phyloP scores from a whole-genome alignment of 148 eudicot genomes.

The Rhododendron simsii region DNA sequence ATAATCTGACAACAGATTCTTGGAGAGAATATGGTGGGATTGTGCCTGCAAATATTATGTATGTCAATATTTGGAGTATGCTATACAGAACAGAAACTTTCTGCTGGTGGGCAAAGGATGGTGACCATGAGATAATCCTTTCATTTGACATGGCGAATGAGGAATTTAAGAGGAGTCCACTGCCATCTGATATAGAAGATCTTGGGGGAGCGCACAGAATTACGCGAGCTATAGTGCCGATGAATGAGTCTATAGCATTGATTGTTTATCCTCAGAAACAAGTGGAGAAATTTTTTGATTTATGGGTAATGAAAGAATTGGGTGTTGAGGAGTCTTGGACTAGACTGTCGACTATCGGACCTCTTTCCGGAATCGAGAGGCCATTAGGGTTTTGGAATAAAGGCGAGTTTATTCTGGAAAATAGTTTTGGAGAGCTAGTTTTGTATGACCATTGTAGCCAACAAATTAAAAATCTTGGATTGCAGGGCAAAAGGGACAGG shows the following conservation, averaged over 20 bases:
- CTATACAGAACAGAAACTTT: neutral
- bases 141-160: neutral
- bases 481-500: slow-evolving; percentile 13
- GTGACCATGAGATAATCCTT: neutral
- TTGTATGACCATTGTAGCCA: neutral
- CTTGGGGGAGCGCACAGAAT: neutral
- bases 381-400: slow-evolving; percentile 4
- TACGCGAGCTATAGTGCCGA: neutral
- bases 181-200: neutral
- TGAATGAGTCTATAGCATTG: neutral
- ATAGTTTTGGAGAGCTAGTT: neutral
- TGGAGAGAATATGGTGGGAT: slow-evolving; percentile 11
- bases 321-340: slow-evolving; percentile 3
- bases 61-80: neutral
- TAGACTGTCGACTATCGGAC: neutral
- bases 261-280: neutral
- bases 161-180: neutral
- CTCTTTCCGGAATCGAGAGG: neutral
- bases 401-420: neutral
- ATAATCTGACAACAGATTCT: slow-evolving; percentile 6
- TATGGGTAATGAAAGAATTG: neutral
- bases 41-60: slow-evolving; percentile 1
- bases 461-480: neutral
- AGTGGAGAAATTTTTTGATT: neutral
- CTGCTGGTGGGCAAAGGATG: slow-evolving; percentile 6